Percentiles rank a stretch among this genome's conserved stretches.
These are phyloP conservation scores for Metarhizium sp. DNA, from an alignment of 2,329 filamentous ascomycete genomes.

Conservation along the genomic window DNA sequence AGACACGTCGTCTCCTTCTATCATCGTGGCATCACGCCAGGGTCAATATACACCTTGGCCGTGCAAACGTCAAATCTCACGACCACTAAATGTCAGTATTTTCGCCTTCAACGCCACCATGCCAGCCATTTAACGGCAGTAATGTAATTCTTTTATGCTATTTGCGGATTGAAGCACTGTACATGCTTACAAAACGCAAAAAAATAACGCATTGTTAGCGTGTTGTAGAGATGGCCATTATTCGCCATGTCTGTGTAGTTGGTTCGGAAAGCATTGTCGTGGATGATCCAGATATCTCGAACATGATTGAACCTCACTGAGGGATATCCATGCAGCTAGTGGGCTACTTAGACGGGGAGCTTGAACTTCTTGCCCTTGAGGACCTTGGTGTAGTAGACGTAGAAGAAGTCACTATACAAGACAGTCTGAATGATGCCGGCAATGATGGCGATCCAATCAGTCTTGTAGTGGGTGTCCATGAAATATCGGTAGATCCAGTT, in stretches of 20 bases:
- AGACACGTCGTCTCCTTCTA: neutral
- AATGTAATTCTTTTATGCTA: neutral
- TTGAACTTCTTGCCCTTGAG: slow-evolving; percentile 85
- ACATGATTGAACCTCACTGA: neutral
- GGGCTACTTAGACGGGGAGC: slow-evolving; percentile 58
- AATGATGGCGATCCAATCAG: slow-evolving; percentile 78
- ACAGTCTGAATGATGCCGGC: slow-evolving; percentile 90
- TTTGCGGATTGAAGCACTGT: neutral
- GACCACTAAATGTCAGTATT: neutral
- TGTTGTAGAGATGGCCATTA: neutral
- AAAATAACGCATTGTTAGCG: neutral
- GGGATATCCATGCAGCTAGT: neutral
- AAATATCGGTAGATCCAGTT: slow-evolving; percentile 96
- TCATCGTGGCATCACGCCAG: neutral
- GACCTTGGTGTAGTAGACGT: slow-evolving; percentile 97
- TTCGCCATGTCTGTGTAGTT: neutral
- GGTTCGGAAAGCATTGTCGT: neutral
- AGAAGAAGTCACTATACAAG: slow-evolving; percentile 98
- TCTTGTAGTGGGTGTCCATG: slow-evolving; percentile 58
- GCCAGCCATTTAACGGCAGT: slow-evolving; percentile 3
- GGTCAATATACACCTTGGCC: neutral
- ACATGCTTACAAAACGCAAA: neutral
- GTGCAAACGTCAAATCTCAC: neutral
- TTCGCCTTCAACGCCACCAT: slow-evolving; percentile 4
- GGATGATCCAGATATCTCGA: slow-evolving; percentile 6